Conservation (phyloP, 2,329 filamentous ascomycete genomes). For the Dothidotthia symphoricarpi region DNA sequence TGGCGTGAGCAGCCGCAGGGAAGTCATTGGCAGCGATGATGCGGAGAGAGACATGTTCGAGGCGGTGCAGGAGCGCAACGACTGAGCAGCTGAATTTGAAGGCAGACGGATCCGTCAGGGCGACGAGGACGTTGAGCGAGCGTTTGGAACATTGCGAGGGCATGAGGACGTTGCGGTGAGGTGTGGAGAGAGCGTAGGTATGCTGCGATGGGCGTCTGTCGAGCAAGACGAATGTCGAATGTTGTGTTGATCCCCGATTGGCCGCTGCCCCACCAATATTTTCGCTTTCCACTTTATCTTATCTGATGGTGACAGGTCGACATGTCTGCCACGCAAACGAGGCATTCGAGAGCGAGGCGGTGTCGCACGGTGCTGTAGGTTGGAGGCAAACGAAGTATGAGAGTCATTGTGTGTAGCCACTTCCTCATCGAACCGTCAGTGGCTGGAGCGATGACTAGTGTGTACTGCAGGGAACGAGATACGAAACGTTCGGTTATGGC, state of each 20-base stretch:
- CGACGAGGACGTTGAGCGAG: conserved; percentile 56
- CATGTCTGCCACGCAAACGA: conserved; percentile 2
- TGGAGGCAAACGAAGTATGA: too few species aligned
- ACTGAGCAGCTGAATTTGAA: conserved; percentile 65
- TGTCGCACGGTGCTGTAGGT: too few species aligned
- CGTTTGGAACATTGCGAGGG: conserved; percentile 21
- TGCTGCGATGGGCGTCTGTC: conserved; percentile 1
- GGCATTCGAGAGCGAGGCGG: neutral
- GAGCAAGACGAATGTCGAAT: conserved; percentile 1
- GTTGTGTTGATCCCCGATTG: conserved; percentile 23
- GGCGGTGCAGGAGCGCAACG: conserved; percentile 65
- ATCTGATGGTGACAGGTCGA: conserved; percentile 2
- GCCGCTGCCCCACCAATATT: conserved; percentile 13
- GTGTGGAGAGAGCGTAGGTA: conserved; percentile 7
- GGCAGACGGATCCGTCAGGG: conserved; percentile 64
- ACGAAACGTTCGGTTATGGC: too few species aligned
- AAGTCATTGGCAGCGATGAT: conserved; percentile 33
- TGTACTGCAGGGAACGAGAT: too few species aligned
- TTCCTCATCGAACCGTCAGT: too few species aligned
- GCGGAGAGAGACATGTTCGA: conserved; percentile 59
- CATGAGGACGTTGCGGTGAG: conserved; percentile 15
- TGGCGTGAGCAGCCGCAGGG: conserved; percentile 20
- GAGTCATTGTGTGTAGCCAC: too few species aligned
- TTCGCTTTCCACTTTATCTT: conserved; percentile 2
- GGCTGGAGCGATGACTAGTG: too few species aligned